Conservation (phyloP, 2,329 filamentous ascomycete species). For the Hymenoscyphus fructigenus region DNA sequence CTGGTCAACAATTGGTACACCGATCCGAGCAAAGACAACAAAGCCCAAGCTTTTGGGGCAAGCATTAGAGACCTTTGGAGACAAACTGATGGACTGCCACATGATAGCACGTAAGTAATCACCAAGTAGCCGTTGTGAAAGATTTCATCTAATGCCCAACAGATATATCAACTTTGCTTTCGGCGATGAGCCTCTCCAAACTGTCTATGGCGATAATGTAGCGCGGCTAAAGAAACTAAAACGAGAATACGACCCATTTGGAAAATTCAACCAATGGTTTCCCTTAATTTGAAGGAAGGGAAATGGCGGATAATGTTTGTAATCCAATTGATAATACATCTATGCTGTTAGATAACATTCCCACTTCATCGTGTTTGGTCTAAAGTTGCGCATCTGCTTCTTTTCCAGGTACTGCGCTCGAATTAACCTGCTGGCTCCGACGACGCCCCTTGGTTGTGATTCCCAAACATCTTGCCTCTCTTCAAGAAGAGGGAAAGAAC, state of each 20-base stretch:
- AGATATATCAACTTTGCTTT: conserved; percentile 11
- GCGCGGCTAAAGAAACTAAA: conserved; percentile 7
- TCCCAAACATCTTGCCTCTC: not conserved
- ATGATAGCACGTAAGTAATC: not conserved
- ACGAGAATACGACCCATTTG: not conserved
- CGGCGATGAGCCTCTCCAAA: conserved; percentile 3
- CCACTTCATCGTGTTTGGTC: no score
- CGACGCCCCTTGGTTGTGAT: not conserved
- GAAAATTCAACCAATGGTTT: conserved; percentile 7
- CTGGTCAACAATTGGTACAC: not conserved
- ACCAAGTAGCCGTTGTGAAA: not conserved
- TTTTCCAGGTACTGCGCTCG: no score
- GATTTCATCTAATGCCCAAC: not conserved
- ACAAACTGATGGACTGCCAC: not conserved
- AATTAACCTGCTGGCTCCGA: not conserved
- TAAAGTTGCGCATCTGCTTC: no score
- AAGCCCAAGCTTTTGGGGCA: not conserved
- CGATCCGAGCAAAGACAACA: not conserved
- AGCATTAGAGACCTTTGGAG: not conserved
- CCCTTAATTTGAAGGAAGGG: not conserved
- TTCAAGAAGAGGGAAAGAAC: not conserved
- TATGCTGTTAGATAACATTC: no score
- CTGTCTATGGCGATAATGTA: not conserved
- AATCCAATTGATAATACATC: not conserved
- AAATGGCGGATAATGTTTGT: not conserved